Base-by-base conservation (phyloP, 305 asterid species). In the Fraxinus albicans region DNA sequence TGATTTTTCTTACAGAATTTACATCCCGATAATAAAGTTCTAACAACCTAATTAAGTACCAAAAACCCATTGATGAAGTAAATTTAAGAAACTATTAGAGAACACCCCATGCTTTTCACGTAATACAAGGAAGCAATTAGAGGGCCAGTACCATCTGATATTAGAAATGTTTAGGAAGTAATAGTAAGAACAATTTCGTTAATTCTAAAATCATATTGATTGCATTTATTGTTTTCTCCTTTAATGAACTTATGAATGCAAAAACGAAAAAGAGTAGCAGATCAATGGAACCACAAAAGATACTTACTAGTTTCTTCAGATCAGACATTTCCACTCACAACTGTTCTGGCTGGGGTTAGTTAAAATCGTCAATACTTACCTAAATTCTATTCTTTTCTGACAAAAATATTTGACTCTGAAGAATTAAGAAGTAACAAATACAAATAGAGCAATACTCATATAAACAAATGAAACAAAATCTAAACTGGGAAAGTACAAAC, bases 381-480 rank as follows among this genome's bases (percentile, higher is more conserved):
- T 77, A 84, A 78, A 84, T 65, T 84, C 78, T 82, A 60, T 84
- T 75, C 83, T 76, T 82, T 81, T 72, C 83, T 73, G 76, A 80
- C 83, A 84, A 87, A 87, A 84, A 25, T 84, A 76, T 79, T 79
- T 73, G 80, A 82, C 40, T 74, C 84, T 80, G 75, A 83, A 81
- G 36, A 34, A 4, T 34, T 0, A 31, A 31, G 34, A 31, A 31
- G 34, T 31, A 31, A 31, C 34, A 31, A 85, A 87, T 86, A 80
- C 88, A 87, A 87, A 85, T 81, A 83, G 86, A 87, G 74, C 84
- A 88, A 87, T 85, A 65, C 85, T 85, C 81, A 81, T 87, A 92
- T 88, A 80, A 83, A 88, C 93, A 92, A 83, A 88, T 77, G 78
- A 85, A 81, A 85, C 87, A 85, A 89, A 86, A 86, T 85, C 90